Evolutionary conservation across 2,329 filamentous ascomycete species (phyloP).

Genomic region (Cladosporium sp.): DNA sequence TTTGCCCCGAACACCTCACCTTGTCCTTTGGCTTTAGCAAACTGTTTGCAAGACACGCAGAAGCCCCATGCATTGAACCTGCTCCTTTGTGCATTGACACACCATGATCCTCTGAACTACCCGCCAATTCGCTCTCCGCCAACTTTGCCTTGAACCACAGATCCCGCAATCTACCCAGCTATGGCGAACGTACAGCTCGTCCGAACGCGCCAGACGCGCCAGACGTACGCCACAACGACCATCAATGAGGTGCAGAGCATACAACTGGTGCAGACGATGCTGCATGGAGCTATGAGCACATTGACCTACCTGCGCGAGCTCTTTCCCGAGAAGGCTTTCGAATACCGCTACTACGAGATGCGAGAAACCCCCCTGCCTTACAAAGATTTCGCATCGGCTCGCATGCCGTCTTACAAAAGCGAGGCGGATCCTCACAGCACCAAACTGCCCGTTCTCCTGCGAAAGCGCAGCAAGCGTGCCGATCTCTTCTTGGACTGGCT

Average conservation of each 20-base stretch:
- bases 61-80: neutral
- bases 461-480: slow-evolving; percentile 41
- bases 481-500: slow-evolving; percentile 50
- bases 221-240: slow-evolving; percentile 29
- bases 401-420: slow-evolving; percentile 17
- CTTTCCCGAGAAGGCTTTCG: slow-evolving; percentile 37
- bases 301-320: slow-evolving; percentile 36
- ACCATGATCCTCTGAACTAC: neutral
- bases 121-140: neutral
- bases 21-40: neutral
- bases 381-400: slow-evolving; percentile 33
- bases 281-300: slow-evolving; percentile 47
- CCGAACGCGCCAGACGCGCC: slow-evolving; percentile 23
- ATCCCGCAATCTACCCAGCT: neutral
- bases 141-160: neutral
- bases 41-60: neutral
- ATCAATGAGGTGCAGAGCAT: slow-evolving; percentile 46
- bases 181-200: slow-evolving; percentile 31
- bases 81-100: neutral
- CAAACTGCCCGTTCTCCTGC: slow-evolving; percentile 42
- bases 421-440: slow-evolving; percentile 15
- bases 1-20: neutral
- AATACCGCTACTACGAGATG: slow-evolving; percentile 30
- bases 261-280: slow-evolving; percentile 49
- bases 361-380: slow-evolving; percentile 32